Evolutionary conservation across 2,329 filamentous ascomycete genomes (phyloP).

Genomic region (Alternaria sp.): DNA sequence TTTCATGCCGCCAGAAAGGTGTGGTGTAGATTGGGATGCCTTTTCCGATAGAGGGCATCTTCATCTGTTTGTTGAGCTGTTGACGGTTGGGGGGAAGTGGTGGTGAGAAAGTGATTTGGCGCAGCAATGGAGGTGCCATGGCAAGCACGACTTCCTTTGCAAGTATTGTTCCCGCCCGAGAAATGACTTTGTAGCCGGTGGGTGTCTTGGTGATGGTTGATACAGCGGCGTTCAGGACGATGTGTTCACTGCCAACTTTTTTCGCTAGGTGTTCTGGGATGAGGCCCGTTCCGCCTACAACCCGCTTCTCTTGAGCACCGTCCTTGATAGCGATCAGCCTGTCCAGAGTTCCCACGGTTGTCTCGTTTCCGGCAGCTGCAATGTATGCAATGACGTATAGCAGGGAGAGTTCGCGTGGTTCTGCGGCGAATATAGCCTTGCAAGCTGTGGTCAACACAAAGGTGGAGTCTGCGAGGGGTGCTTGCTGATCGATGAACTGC

Average conservation of each 20-base stretch:
- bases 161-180: constrained; percentile 37
- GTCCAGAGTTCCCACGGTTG: constrained; percentile 21
- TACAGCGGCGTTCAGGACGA: constrained; percentile 31
- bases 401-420: constrained; percentile 26
- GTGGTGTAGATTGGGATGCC: constrained; percentile 58
- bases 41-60: constrained; percentile 62
- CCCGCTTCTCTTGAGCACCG: constrained; percentile 32
- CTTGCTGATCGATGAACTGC: constrained; percentile 13
- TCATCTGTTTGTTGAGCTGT: constrained; percentile 47
- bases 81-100: constrained; percentile 55
- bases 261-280: constrained; percentile 30
- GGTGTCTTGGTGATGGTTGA: constrained; percentile 23
- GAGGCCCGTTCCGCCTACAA: constrained; percentile 33
- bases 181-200: constrained; percentile 23
- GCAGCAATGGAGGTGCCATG: constrained; percentile 58
- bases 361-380: constrained; percentile 32
- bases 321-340: constrained; percentile 21
- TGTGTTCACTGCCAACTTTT: constrained; percentile 24
- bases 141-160: constrained; percentile 60
- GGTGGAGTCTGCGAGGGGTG: constrained; percentile 18
- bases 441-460: constrained; percentile 22
- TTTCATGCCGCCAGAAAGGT: constrained; percentile 59
- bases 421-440: constrained; percentile 26
- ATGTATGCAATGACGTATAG: constrained; percentile 34
- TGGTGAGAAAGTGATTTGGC: constrained; percentile 60